phyloP scores from a whole-genome alignment of 2,329 filamentous ascomycete species.

The Cryphonectria naterciae region DNA sequence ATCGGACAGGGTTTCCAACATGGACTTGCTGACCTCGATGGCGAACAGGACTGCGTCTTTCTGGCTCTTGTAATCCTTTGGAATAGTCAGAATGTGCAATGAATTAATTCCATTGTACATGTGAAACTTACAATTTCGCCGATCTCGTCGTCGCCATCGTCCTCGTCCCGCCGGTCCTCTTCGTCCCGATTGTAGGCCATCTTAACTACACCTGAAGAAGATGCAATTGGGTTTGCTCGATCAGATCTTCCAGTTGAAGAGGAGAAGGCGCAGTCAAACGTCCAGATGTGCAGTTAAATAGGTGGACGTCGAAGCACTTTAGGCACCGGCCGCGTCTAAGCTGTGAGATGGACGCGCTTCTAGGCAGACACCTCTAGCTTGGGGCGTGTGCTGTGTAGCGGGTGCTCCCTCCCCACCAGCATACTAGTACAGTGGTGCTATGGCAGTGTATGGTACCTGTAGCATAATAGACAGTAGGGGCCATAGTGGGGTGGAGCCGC shows the following conservation, averaged over 20 bases:
- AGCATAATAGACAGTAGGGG: background rate
- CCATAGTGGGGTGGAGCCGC: background rate
- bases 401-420: background rate
- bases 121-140: slow-evolving; percentile 37
- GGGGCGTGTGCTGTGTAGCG: background rate
- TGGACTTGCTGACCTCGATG: slow-evolving; percentile 87
- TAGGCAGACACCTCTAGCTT: slow-evolving; percentile 23
- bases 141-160: slow-evolving; percentile 69
- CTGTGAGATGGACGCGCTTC: slow-evolving; percentile 21
- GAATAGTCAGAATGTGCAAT: background rate
- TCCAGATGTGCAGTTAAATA: background rate
- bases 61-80: slow-evolving; percentile 81
- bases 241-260: background rate
- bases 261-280: too few species aligned
- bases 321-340: slow-evolving; percentile 25
- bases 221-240: background rate
- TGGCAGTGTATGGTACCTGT: background rate
- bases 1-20: slow-evolving; percentile 71
- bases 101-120: too few species aligned
- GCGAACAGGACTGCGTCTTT: slow-evolving; percentile 99
- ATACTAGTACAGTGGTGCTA: background rate
- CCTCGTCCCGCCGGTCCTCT: slow-evolving; percentile 57
- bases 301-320: background rate
- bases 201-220: background rate
- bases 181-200: slow-evolving; percentile 46